Conservation (phyloP, 345 rosid genomes). For the Litchi chinensis region DNA sequence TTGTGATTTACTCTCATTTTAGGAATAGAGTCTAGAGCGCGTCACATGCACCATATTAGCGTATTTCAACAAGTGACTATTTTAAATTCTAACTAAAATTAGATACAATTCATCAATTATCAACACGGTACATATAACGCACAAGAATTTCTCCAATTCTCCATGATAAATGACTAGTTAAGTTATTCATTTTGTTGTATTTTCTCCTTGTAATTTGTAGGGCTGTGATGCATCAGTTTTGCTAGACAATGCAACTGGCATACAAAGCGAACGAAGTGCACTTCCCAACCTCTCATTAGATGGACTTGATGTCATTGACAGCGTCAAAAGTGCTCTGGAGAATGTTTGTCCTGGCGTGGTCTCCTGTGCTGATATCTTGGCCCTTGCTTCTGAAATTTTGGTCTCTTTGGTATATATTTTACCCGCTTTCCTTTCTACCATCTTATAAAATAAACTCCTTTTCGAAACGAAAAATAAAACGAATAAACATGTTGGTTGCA, state of each 20-base stretch:
- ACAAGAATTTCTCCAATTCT: too few species aligned
- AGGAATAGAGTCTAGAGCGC: too few species aligned
- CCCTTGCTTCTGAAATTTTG: constrained; percentile 46
- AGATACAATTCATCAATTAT: too few species aligned
- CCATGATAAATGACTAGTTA: too few species aligned
- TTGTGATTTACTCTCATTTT: too few species aligned
- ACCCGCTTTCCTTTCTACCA: background rate
- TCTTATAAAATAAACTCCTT: background rate
- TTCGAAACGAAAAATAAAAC: background rate
- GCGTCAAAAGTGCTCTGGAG: constrained; percentile 55
- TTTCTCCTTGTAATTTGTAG: constrained; percentile 19
- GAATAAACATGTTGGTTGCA: background rate
- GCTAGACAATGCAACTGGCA: constrained; percentile 36
- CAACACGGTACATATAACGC: too few species aligned
- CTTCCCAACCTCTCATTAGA: constrained; percentile 35
- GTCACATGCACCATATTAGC: too few species aligned
- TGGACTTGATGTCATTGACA: constrained; percentile 46
- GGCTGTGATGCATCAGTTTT: constrained; percentile 63
- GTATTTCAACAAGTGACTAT: too few species aligned
- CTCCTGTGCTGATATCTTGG: constrained; percentile 67
- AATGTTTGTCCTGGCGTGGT: constrained; percentile 56
- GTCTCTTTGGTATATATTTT: constrained; percentile 40
- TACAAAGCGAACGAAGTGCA: constrained; percentile 40
- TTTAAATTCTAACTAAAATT: too few species aligned
- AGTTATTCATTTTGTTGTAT: too few species aligned